Evolutionary conservation across 306 rosid species (phyloP).

Genomic region (Ziziphus jujuba): DNA sequence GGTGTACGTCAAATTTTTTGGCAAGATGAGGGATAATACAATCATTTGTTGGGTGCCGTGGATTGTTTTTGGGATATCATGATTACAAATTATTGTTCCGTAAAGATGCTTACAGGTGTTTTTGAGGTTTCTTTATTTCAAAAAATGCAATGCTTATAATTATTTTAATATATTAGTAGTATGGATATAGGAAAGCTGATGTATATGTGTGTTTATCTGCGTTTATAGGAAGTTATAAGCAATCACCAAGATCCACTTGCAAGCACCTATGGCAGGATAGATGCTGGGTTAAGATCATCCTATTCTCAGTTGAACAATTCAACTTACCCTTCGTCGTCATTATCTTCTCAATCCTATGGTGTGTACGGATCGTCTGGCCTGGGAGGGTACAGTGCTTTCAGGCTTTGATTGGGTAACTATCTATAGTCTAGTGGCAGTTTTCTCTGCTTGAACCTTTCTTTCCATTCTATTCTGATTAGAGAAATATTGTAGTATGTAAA

Average conservation of each 20-base stretch:
- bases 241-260: slow-evolving; percentile 61
- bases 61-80: too few relatives aligned
- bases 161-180: too few relatives aligned
- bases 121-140: too few relatives aligned
- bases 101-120: too few relatives aligned
- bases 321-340: slow-evolving; percentile 59
- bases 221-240: slow-evolving; percentile 71
- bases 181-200: neutral
- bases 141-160: too few relatives aligned
- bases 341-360: slow-evolving; percentile 62
- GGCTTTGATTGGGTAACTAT: slow-evolving; percentile 49
- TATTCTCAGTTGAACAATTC: slow-evolving; percentile 66
- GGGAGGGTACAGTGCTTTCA: slow-evolving; percentile 82
- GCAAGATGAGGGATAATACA: too few relatives aligned
- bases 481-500: slow-evolving; percentile 31
- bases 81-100: too few relatives aligned
- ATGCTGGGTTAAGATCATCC: slow-evolving; percentile 64
- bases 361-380: slow-evolving; percentile 78
- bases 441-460: slow-evolving; percentile 29
- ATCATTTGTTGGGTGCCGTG: too few relatives aligned
- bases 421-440: slow-evolving; percentile 17
- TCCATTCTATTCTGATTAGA: slow-evolving; percentile 34
- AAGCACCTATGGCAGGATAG: slow-evolving; percentile 64
- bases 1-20: too few relatives aligned
- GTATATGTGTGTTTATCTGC: slow-evolving; percentile 17